Base-by-base conservation (phyloP, 2,329 filamentous ascomycete species). In the Xylaria digitata region DNA sequence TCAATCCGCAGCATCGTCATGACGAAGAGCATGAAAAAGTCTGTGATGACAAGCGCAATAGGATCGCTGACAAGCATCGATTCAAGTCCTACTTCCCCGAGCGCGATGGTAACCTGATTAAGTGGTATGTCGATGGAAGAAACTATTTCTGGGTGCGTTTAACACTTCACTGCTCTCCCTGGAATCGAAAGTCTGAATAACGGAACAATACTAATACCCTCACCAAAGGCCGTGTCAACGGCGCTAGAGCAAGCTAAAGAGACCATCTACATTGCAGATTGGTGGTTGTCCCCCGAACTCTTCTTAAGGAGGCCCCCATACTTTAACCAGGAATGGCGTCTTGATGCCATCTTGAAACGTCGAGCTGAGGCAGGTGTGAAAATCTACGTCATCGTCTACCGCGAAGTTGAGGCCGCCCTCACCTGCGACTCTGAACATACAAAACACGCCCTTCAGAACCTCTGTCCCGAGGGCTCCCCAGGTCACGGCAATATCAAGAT, bases 51-150 rank as follows among this genome's bases (percentile, higher is more conserved):
- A 97, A 97, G 82, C 88, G 96, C 65, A 87, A 85, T 21, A 85
- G 82, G 17, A 90, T 96, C 56, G 85, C 86, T 71, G 87, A 95
- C 65, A 85, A 87, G 15, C 90, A 98, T 77, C 90, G 95, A 48
- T 98, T 94, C 82, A 79, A 91, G n/a, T 97, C 93, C 3, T 99
- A 92, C 80, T 96, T 96, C 43, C 95, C 95, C 0, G 90, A 95
- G 77, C 89, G 90, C 49, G 89, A 95, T 11, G 91, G 90, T 32
- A 97, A 98, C 78, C 85, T 92, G 65, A 85, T 96, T 77, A 98
- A 98, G 82, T 99, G 95, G 94, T 98, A 97, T 80, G 93, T 98
- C 11, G 96, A 98, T 77, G 96, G 94, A 2, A 86, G 94, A 68
- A 92, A 98, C 80, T 99, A 99, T 80, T 96, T 96, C 78, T 97